Base-by-base conservation (phyloP, 2,329 filamentous ascomycete species). In the Neurospora crassa region DNA sequence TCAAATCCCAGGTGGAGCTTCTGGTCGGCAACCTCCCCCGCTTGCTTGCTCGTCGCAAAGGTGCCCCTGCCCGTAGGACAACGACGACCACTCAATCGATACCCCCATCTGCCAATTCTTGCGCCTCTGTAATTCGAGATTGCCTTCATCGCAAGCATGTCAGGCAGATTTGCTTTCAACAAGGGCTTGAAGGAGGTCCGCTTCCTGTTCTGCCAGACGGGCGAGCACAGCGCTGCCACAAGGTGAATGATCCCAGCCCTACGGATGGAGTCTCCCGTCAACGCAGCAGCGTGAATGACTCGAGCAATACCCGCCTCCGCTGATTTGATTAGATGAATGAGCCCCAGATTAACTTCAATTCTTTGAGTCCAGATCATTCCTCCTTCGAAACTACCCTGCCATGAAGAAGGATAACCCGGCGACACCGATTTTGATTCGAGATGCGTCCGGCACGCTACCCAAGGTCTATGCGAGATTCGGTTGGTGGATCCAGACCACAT, bases 391-490 rank as follows among this genome's bases (percentile, higher is more conserved):
- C 76, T 99, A 99, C 83, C 96, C 96, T 67, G 96, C 92, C 73
- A 98, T 99, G 95, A 99, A 99, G 90, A 96, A 97, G 87, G 92
- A 95, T 87, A 99, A 99, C 85, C 96, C 96, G 71, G 86, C 92
- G 82, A 94, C 88, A 68, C 96, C 96, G 70, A 98, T 99, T 83
- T 86, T 99, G 86, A 90, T 99, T 79, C 92, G 96, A 80, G 96
- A 98, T 86, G 96, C 95, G 70, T 85, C 89, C 77, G 93, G 92
- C 79, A 93, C 92, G 70, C 85, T 92, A 80, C 95, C 96, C 75
- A 91, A 89, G 82, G 89, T 99, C 74, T 98, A 91, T 82, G 94
- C 95, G 76, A 88, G 96, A 90, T 99, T 96, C 81, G 95, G 93
- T 97, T 82, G 78, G 89, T 74, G 14, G 68, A 40, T 37, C 24